Percentiles rank a stretch among this genome's conserved stretches.
Conservation (phyloP, 2,329 filamentous ascomycete species). For the Xylaria arbuscula region DNA sequence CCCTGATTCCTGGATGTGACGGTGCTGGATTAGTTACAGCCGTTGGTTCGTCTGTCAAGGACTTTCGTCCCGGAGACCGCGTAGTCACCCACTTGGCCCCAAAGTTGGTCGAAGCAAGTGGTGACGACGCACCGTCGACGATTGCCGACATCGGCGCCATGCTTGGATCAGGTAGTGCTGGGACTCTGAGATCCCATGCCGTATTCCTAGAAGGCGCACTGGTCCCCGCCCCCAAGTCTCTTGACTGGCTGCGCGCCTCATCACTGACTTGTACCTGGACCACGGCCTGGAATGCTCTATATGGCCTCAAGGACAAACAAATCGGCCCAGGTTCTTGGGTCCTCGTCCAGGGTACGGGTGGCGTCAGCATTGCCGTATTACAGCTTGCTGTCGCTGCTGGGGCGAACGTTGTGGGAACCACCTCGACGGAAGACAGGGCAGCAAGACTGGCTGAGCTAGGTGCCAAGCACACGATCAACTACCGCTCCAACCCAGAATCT, state of each 20-base stretch:
- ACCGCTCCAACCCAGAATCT: conserved; percentile 62
- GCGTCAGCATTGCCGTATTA: conserved; percentile 53
- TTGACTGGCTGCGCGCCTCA: conserved; percentile 53
- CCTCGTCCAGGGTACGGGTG: conserved; percentile 55
- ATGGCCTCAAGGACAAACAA: conserved; percentile 57
- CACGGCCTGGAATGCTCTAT: conserved; percentile 65
- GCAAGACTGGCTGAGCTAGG: conserved; percentile 65
- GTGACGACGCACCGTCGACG: conserved; percentile 68
- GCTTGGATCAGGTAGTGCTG: conserved; percentile 65
- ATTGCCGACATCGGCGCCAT: conserved; percentile 69
- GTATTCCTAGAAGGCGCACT: conserved; percentile 59
- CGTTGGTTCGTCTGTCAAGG: conserved; percentile 39
- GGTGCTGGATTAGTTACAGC: conserved; percentile 61
- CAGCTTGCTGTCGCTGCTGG: conserved; percentile 61
- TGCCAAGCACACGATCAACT: conserved; percentile 70
- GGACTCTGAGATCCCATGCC: conserved; percentile 59
- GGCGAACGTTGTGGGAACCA: conserved; percentile 68
- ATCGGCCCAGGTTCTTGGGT: conserved; percentile 53
- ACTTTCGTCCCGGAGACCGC: conserved; percentile 53
- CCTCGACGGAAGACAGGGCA: conserved; percentile 66
- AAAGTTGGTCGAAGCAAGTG: conserved; percentile 63
- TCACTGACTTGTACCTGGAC: conserved; percentile 62
- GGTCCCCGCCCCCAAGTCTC: conserved; percentile 54
- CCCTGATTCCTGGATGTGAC: conserved; percentile 54
- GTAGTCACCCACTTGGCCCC: conserved; percentile 61